Evolutionary conservation across 192 early-diverging fungal species (phyloP).

Genomic region (Fimicolochytrium jonesii): DNA sequence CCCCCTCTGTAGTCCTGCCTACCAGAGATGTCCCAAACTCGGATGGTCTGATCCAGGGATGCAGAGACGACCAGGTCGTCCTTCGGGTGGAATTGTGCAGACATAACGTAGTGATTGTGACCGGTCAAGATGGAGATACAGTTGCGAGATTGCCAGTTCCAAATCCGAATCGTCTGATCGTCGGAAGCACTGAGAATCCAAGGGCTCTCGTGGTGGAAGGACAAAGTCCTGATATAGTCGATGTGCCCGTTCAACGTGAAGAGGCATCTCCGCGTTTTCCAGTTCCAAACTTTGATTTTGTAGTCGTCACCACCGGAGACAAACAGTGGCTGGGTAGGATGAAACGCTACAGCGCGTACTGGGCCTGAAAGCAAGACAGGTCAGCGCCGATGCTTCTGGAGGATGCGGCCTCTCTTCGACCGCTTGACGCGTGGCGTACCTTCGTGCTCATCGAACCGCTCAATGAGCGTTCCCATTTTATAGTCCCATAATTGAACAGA

Average conservation of each 20-base stretch:
- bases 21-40: conserved; percentile 99
- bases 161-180: conserved; percentile 98
- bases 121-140: conserved; percentile 97
- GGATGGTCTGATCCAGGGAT: conserved; percentile 92
- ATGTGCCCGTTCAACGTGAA: conserved; percentile 97
- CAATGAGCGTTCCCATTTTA: conserved; percentile 95
- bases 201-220: conserved; percentile 96
- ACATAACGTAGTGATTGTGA: conserved; percentile 99
- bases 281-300: conserved; percentile 99
- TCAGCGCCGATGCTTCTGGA: not conserved
- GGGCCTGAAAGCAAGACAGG: conserved; percentile 63
- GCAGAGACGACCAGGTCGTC: conserved; percentile 96
- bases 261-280: conserved; percentile 91
- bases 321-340: conserved; percentile 93
- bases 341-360: conserved; percentile 94
- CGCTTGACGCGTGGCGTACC: conserved; percentile 45
- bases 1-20: too few species aligned
- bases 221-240: conserved; percentile 96
- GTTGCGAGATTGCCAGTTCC: conserved; percentile 99
- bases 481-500: conserved; percentile 99
- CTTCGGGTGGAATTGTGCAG: conserved; percentile 96
- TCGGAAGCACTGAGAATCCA: conserved; percentile 97
- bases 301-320: conserved; percentile 99
- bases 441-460: conserved; percentile 99
- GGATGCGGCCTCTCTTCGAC: not conserved